A percentile compares a stretch with the other conserved stretches of the same genome.
phyloP scores from a whole-genome alignment of 352 stramenopile genomes.

The Pythium biforme region DNA sequence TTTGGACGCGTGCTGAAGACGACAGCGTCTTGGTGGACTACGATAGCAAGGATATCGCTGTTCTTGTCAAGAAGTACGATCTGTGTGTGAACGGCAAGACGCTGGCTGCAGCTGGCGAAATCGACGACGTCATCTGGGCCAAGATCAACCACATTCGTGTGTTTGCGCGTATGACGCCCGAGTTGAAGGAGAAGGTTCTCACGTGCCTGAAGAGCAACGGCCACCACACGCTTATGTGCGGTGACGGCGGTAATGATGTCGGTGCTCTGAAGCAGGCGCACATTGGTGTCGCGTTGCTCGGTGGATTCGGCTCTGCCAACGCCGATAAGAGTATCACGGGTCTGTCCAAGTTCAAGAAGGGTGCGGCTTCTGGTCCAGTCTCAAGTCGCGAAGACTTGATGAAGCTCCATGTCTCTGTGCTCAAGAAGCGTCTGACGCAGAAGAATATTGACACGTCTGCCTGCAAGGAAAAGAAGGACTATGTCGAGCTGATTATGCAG shows the following conservation, averaged over 20 bases:
- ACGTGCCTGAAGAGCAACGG: conserved; percentile 93
- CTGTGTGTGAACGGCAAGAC: conserved; percentile 85
- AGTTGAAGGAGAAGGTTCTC: conserved; percentile 97
- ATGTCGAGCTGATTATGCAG: conserved; percentile 72
- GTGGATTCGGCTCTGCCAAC: conserved; percentile 82
- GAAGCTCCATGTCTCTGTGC: conserved; percentile 83
- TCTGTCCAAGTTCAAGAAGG: conserved; percentile 75
- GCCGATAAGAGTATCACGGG: conserved; percentile 86
- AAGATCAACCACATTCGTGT: conserved; percentile 85
- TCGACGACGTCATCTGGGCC: conserved; percentile 84
- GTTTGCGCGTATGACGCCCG: conserved; percentile 96
- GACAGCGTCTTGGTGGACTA: conserved; percentile 69
- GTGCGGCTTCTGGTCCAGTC: conserved; percentile 29
- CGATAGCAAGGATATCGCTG: conserved; percentile 53
- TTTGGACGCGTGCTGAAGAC: conserved; percentile 84
- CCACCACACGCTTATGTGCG: conserved; percentile 96
- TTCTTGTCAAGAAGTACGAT: conserved; percentile 79
- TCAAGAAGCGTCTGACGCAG: conserved; percentile 78
- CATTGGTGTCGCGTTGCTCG: conserved; percentile 81
- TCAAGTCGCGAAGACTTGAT: conserved; percentile 67
- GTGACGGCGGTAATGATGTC: conserved; percentile 98
- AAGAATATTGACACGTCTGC: conserved; percentile 62
- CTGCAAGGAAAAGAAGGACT: conserved; percentile 82
- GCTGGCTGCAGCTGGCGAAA: conserved; percentile 63
- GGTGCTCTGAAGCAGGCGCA: conserved; percentile 93